phyloP scores from a whole-genome alignment of 2,329 filamentous ascomycete species.

The Cyclaneusma minus region DNA sequence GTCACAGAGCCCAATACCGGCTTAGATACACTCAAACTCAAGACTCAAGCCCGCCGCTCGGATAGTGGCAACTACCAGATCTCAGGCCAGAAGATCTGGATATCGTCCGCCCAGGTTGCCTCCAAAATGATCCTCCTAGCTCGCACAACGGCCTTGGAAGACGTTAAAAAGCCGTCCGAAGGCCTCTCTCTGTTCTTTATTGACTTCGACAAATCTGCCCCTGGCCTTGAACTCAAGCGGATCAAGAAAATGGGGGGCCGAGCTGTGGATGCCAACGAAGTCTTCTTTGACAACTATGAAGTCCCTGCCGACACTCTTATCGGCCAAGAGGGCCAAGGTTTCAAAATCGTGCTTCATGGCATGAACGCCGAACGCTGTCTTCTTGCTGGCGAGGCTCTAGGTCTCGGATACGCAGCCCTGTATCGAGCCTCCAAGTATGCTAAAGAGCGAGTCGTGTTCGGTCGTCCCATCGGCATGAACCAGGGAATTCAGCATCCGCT shows the following conservation, averaged over 20 bases:
- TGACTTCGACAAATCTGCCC: conserved; percentile 45
- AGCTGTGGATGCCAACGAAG: conserved; percentile 72
- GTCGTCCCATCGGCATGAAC: conserved; percentile 49
- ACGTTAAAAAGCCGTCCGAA: conserved; percentile 55
- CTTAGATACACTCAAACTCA: conserved; percentile 59
- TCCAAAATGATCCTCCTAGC: conserved; percentile 72
- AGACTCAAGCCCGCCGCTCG: conserved; percentile 41
- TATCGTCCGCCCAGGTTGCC: conserved; percentile 70
- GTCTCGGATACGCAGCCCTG: conserved; percentile 60
- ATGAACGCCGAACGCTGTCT: conserved; percentile 71
- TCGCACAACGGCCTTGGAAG: conserved; percentile 53
- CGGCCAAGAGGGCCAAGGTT: conserved; percentile 59
- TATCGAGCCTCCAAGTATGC: conserved; percentile 50
- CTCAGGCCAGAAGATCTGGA: conserved; percentile 78
- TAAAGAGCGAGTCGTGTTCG: conserved; percentile 47
- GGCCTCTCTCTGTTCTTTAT: conserved; percentile 72
- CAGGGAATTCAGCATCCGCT: conserved; percentile 51
- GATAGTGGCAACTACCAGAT: conserved; percentile 48
- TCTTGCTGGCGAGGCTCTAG: conserved; percentile 64
- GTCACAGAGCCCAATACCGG: conserved; percentile 76
- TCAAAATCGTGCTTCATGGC: conserved; percentile 63
- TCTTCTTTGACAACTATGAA: conserved; percentile 70
- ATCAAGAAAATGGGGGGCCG: conserved; percentile 80
- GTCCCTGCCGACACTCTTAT: conserved; percentile 51
- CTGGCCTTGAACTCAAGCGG: conserved; percentile 48